Evolutionary conservation across 306 rosid species (phyloP), one percentile per base, ranked within the genome.

Genomic region (Parietaria judaica): DNA sequence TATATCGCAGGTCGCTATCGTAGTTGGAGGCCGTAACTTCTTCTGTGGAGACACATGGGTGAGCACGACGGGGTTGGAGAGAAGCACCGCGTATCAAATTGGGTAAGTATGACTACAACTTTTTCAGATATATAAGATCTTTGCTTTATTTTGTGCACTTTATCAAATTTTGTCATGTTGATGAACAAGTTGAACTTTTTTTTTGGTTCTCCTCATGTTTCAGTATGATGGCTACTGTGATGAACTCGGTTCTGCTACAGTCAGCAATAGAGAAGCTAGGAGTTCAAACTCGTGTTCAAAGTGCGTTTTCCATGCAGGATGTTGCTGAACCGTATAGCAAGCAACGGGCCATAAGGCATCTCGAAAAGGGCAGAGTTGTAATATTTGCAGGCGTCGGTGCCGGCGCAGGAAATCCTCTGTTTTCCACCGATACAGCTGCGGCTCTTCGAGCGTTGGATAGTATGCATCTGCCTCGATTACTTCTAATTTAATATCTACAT

Each of bases 1-100:
- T 79, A 54, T 41, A 3, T 58, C 60, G 51, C 80, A 92, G 96
- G 85, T 92, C 52, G 98, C 95, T 2, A 84, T 88, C 70, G 90
- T 92, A 61, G 92, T 88, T 75, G 98, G 98, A 43, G 96, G 96
- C 55, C 90, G 95, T 31, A 92, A 92, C 80, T 86, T 92, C 72
- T 92, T 92, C 68, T 92, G 96, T 63, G 96, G 95, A 75, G 87
- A 92, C 65, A 81, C 95, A 23, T 92, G 98, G 98, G 92, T 92
- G 51, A 81, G 74, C 54, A 61, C 89, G 15, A 88, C 96, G 31
- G 98, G 95, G 60, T 81, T 86, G 69, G 95, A 92, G 76, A 82
- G 96, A 84, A 83, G 82, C 63, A 80, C 90, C 45, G 90, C 95
- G 59, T 88, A 92, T 84, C 98, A 92, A 81, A 89, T 86, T 68